phyloP scores from a whole-genome alignment of 1,139 yeast species.

The Pichia sp. region DNA sequence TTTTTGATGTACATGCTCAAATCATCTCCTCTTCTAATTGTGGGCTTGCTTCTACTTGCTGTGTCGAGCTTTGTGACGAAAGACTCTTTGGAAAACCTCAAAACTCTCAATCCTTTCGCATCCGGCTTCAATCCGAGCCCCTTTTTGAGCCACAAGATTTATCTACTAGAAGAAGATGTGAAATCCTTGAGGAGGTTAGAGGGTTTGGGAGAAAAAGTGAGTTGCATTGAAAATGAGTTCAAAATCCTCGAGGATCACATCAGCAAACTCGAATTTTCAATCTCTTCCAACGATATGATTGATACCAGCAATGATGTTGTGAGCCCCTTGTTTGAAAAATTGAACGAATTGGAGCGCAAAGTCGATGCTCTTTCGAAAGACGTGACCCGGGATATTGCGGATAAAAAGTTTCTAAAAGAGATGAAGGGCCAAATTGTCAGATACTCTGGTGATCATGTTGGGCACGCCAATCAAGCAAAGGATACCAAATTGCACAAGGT shows the following conservation, averaged over 20 bases:
- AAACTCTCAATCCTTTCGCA: neutral
- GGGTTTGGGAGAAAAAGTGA: slow-evolving; percentile 4
- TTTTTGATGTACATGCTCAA: slow-evolving; percentile 23
- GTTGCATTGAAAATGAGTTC: slow-evolving; percentile 2
- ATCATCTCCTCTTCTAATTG: slow-evolving; percentile 22
- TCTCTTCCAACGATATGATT: neutral
- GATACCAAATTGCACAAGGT: slow-evolving; percentile 5
- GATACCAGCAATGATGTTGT: neutral
- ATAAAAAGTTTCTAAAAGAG: neutral
- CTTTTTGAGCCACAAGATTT: slow-evolving; percentile 23
- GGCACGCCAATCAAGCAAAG: neutral
- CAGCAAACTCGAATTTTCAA: neutral
- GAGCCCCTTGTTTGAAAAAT: slow-evolving; percentile 1
- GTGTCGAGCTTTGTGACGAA: slow-evolving; percentile 10
- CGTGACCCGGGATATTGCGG: neutral
- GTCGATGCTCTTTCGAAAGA: slow-evolving; percentile 5
- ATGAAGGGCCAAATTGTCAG: neutral
- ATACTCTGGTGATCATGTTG: neutral
- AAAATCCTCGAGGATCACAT: slow-evolving; percentile 4
- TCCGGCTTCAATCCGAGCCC: slow-evolving; percentile 4
- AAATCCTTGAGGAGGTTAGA: slow-evolving; percentile 13
- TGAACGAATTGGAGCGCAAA: slow-evolving; percentile 4
- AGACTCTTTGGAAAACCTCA: neutral
- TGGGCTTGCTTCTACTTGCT: slow-evolving; percentile 16
- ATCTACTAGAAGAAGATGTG: slow-evolving; percentile 23